Percentiles rank a stretch among this genome's conserved stretches.
Evolutionary conservation across 345 rosid genomes (phyloP).

Genomic region (Excoecaria cochinchinensis): DNA sequence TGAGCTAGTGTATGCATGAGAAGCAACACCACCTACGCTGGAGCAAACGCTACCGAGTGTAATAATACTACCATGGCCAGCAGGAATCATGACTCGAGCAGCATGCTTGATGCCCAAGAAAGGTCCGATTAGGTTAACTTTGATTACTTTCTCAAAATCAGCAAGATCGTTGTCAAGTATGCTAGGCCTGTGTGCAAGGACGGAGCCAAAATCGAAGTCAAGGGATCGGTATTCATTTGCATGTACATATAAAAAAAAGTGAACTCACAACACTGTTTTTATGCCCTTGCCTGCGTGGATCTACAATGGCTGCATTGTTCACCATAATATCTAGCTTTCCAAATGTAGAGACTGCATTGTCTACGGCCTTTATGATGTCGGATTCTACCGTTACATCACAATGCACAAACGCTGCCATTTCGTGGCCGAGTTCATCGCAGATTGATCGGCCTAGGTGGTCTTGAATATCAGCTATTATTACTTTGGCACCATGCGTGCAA

Average conservation of each 20-base stretch:
- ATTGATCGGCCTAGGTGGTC: not conserved
- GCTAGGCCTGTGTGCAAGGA: not conserved
- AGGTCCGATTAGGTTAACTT: constrained; percentile 16
- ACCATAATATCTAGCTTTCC: constrained; percentile 42
- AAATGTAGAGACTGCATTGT: constrained; percentile 12
- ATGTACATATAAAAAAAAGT: too few relatives aligned
- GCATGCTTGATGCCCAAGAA: constrained; percentile 40
- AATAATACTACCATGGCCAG: constrained; percentile 21
- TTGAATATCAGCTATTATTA: constrained; percentile 6
- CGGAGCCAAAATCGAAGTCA: too few relatives aligned
- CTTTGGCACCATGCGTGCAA: constrained; percentile 9
- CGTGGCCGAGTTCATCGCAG: not conserved
- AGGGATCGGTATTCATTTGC: too few relatives aligned
- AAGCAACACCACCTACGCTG: constrained; percentile 1
- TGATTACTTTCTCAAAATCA: constrained; percentile 19
- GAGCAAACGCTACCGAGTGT: constrained; percentile 3
- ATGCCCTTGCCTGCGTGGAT: too few relatives aligned
- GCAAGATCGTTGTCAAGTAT: constrained; percentile 1
- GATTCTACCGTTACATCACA: constrained; percentile 13
- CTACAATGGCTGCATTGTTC: constrained; percentile 28
- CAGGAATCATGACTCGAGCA: constrained; percentile 32
- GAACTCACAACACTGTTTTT: too few relatives aligned
- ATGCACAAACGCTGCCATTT: not conserved
- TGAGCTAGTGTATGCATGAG: constrained; percentile 11
- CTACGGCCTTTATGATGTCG: constrained; percentile 3